Evolutionary conservation across 257 asterid genomes (phyloP), one percentile per base, ranked within the genome.

Genomic region (Solanum pennellii): DNA sequence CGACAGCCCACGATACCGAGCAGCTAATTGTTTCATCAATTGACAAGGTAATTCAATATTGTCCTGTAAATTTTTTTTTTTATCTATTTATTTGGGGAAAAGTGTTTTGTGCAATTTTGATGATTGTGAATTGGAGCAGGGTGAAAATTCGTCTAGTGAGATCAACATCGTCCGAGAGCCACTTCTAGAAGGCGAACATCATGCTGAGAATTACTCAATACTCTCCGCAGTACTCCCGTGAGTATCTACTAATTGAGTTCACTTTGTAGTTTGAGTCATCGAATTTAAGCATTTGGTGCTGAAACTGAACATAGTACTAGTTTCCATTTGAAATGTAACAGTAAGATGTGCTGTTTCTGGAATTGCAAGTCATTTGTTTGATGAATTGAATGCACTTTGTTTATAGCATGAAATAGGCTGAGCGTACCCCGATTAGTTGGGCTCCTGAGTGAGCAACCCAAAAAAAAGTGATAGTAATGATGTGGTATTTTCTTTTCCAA

Each of bases 211-310:
- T n/a, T 97, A 91, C 87, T 90, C 99, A 7, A 91, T 93, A 85
- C 91, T 88, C 83, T 91, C 98, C 6, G 94, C 94, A 10, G 90
- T 93, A 86, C 93, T 94, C 84, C 96, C 98, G 98, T 97, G 88
- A 94, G 98, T 94, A 86, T 35, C 41, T 23, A 47, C 35, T 33
- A 18, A 31, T 82, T 49, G 27, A 49, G 65, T 42, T 9, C 39
- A 45, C 14, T 45, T 27, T 79, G 42, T 16, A 27, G 45, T 9
- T 13, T 25, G 62, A 2, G 62, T 44, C 39, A 44, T 77, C 83
- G 49, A 77, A n/a, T 76, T 76, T 71, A 75, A 65, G 4, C 72
- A 65, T 65, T 65, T 65, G 33, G 16, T 65, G 72, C 72, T 65
- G 72, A n/a, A 62, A 44, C 0, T 42, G 15, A 77, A 25, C n/a